Evolutionary conservation across 192 early-diverging fungal species (phyloP), one percentile per base, ranked within the genome.

Genomic region (Phycomyces blakesleeanus): DNA sequence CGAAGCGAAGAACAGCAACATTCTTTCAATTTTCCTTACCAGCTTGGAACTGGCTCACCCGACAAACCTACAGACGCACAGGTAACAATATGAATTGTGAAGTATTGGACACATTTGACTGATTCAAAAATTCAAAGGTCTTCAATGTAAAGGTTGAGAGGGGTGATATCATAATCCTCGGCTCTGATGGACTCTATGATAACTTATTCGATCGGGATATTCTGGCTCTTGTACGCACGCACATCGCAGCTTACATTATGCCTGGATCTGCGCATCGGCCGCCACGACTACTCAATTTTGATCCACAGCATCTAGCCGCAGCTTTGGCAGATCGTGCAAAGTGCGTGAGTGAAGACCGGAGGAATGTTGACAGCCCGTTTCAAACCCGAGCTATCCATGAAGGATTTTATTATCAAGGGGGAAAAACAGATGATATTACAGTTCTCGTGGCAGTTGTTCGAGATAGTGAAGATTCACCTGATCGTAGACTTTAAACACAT

Each of bases 181-280:
- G 88, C 27, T 87, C 89, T 1, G 97, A 99, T 74, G 95, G 97
- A 5, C 79, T 98, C 52, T 97, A 96, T 79, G 97, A 98, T 81
- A 98, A 98, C 68, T 75, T 98, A 34, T 97, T 96, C 81, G 97
- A 98, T 68, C 91, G 95, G 53, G 97, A 98, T 63, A 95, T 98
- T 72, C 73, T 98, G 37, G 53, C 38, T 22, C 55, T 42, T 47
- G 66, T 59, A 39, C 29, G 27, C 3, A 39, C 34, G 26, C 40
- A 61, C 24, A 12, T 51, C 10, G 40, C 55, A 7, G 29, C 21
- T 25, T 29, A 40, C n/a, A 64, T 41, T 41, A 39, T 61, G 67
- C 37, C 60, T 16, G 51, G 63, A 44, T 22, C 51, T 60, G 14
- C 63, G 21, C 54, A 64, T 59, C 40, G 56, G 11, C 25, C 66